Conservation (phyloP, 345 rosid genomes). For the Capsella bursapastoris region DNA sequence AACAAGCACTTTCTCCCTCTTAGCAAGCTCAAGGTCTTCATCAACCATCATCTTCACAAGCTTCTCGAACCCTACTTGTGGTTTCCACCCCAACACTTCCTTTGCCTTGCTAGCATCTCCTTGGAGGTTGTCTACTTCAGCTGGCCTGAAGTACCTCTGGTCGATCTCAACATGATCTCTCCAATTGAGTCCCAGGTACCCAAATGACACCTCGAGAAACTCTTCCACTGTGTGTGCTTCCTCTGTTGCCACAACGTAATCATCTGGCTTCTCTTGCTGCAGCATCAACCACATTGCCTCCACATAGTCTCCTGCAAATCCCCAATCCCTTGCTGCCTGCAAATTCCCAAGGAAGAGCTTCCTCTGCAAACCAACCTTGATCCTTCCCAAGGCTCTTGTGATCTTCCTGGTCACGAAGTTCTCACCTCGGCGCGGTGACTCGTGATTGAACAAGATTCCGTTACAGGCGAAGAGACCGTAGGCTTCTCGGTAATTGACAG, state of each 20-base stretch:
- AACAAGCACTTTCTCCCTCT: slow-evolving; percentile 92
- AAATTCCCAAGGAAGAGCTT: slow-evolving; percentile 84
- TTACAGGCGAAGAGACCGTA: slow-evolving; percentile 89
- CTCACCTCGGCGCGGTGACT: slow-evolving; percentile 92
- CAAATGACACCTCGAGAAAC: slow-evolving; percentile 82
- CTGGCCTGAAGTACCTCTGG: slow-evolving; percentile 61
- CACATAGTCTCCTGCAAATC: slow-evolving; percentile 92
- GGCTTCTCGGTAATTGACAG: slow-evolving; percentile 93
- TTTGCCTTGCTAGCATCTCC: slow-evolving; percentile 63
- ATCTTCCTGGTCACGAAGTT: slow-evolving; percentile 94
- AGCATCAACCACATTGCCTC: slow-evolving; percentile 99
- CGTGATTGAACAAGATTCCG: slow-evolving; percentile 91
- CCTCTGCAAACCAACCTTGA: slow-evolving; percentile 82
- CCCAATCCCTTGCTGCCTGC: slow-evolving; percentile 94
- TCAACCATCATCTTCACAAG: slow-evolving; percentile 96
- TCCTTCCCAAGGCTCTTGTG: slow-evolving; percentile 89
- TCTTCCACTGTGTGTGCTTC: slow-evolving; percentile 91
- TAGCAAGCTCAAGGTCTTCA: slow-evolving; percentile 80
- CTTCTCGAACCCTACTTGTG: slow-evolving; percentile 78
- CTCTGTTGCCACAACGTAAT: slow-evolving; percentile 96
- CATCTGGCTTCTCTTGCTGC: slow-evolving; percentile 92
- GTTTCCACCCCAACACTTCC: slow-evolving; percentile 71
- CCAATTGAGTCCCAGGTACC: slow-evolving; percentile 69
- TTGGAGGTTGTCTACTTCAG: slow-evolving; percentile 60
- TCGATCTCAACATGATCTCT: slow-evolving; percentile 64